A percentile compares a stretch with the other conserved stretches of the same genome.
phyloP scores from a whole-genome alignment of 2,329 filamentous ascomycete species.

The Bipolaris bicolor region DNA sequence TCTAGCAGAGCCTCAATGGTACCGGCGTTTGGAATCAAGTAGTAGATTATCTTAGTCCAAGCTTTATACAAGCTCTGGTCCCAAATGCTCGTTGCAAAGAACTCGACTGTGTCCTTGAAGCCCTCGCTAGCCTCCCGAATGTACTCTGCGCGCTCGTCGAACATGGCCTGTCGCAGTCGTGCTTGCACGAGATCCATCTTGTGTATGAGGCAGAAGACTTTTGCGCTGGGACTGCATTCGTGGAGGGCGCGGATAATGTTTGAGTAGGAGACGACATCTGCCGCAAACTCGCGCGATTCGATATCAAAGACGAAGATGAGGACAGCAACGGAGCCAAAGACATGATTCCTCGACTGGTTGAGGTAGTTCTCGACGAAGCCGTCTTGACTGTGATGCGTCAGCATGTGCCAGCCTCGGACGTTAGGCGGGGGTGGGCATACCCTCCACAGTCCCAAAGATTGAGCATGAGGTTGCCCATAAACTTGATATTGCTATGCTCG shows the following conservation, averaged over 20 bases:
- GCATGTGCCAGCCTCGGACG: neutral
- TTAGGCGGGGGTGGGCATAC: conserved; percentile 52
- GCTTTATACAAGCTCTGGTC: conserved; percentile 98
- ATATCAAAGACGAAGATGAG: conserved; percentile 99
- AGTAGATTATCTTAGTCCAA: conserved; percentile 98
- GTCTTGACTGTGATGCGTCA: conserved; percentile 71
- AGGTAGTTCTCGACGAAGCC: conserved; percentile 99
- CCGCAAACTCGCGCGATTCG: conserved; percentile 90
- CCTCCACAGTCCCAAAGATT: conserved; percentile 99
- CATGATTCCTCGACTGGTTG: conserved; percentile 90
- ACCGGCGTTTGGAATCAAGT: conserved; percentile 90
- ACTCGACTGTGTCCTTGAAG: conserved; percentile 71
- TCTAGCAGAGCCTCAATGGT: conserved; percentile 86
- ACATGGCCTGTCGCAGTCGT: conserved; percentile 77
- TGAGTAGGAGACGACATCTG: conserved; percentile 90
- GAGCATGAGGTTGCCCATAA: conserved; percentile 94
- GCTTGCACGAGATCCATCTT: conserved; percentile 97
- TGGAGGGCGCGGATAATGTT: conserved; percentile 86
- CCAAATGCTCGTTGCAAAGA: conserved; percentile 97
- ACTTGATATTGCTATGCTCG: conserved; percentile 97
- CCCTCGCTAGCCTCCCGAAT: conserved; percentile 76
- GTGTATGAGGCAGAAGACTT: conserved; percentile 94
- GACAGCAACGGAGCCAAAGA: conserved; percentile 95
- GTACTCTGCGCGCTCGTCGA: conserved; percentile 79
- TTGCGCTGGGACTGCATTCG: conserved; percentile 80